A percentile compares a stretch with the other conserved stretches of the same genome.
Evolutionary conservation across 352 stramenopile genomes (phyloP).

Genomic region (Globisporangium apiculatum): DNA sequence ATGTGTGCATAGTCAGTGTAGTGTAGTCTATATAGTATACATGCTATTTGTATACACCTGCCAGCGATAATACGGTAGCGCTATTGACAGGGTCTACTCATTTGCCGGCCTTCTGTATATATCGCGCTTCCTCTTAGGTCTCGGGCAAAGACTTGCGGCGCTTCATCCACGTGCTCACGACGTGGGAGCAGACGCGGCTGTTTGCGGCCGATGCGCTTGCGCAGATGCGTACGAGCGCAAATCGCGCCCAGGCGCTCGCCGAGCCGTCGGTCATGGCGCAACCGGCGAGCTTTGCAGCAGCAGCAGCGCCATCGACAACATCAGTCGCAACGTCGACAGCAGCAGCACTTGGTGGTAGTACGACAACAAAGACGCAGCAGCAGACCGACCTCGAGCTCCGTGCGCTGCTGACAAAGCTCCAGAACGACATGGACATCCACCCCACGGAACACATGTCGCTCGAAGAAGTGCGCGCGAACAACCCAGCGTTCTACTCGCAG

Average conservation of each 20-base stretch:
- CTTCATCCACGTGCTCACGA: slow-evolving; percentile 84
- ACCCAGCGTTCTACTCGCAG: slow-evolving; percentile 80
- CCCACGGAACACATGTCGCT: slow-evolving; percentile 81
- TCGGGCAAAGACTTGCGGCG: slow-evolving; percentile 73
- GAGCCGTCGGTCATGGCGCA: slow-evolving; percentile 33
- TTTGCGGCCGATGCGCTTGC: slow-evolving; percentile 47
- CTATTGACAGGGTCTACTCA: no score
- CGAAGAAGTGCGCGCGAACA: slow-evolving; percentile 82
- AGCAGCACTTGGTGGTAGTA: background rate
- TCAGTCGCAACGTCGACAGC: slow-evolving; percentile 8
- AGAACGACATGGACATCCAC: slow-evolving; percentile 86
- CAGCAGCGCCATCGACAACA: background rate
- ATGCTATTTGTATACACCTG: no score
- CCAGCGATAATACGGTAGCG: no score
- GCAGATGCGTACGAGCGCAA: slow-evolving; percentile 65
- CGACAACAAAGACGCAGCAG: slow-evolving; percentile 5
- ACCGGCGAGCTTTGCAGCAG: slow-evolving; percentile 45
- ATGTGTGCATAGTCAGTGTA: no score
- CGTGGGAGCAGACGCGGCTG: slow-evolving; percentile 63
- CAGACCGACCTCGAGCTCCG: slow-evolving; percentile 75
- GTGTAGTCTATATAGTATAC: no score
- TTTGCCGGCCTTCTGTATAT: no score
- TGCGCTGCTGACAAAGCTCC: slow-evolving; percentile 70
- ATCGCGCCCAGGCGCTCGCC: slow-evolving; percentile 36
- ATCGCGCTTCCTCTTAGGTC: slow-evolving; percentile 24